phyloP scores from a whole-genome alignment of 306 rosid genomes.

The Argentina anserina region DNA sequence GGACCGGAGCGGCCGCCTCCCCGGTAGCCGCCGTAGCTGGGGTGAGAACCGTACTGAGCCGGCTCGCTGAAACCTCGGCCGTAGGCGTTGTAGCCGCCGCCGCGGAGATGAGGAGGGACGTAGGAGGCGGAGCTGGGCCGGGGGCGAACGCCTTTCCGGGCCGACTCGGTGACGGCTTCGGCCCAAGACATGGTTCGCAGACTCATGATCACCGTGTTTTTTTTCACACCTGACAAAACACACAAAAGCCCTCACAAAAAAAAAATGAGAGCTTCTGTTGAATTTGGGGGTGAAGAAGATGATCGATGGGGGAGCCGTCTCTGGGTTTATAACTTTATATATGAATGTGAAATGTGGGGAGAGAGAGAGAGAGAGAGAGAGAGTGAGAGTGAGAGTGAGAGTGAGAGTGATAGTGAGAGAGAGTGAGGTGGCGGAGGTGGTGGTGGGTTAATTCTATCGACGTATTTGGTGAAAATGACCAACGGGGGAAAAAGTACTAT shows the following conservation, averaged over 20 bases:
- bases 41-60: background rate
- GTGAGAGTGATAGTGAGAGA: background rate
- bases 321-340: background rate
- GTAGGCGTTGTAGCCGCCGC: background rate
- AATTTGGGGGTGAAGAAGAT: background rate
- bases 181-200: constrained; percentile 38
- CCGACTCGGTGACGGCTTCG: constrained; percentile 21
- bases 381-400: background rate
- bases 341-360: background rate
- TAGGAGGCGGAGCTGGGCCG: constrained; percentile 9
- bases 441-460: background rate
- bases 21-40: background rate
- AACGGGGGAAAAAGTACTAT: background rate
- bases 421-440: background rate
- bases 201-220: background rate
- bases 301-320: no score
- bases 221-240: background rate
- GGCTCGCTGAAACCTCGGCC: constrained; percentile 9
- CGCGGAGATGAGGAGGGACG: constrained; percentile 39
- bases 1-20: constrained; percentile 21
- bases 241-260: background rate
- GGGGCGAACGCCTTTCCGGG: constrained; percentile 25
- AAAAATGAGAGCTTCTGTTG: background rate
- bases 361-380: background rate
- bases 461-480: constrained; percentile 8